A percentile compares a stretch with the other conserved stretches of the same genome.
Conservation (phyloP, 345 rosid species). For the Sapria himalayana region DNA sequence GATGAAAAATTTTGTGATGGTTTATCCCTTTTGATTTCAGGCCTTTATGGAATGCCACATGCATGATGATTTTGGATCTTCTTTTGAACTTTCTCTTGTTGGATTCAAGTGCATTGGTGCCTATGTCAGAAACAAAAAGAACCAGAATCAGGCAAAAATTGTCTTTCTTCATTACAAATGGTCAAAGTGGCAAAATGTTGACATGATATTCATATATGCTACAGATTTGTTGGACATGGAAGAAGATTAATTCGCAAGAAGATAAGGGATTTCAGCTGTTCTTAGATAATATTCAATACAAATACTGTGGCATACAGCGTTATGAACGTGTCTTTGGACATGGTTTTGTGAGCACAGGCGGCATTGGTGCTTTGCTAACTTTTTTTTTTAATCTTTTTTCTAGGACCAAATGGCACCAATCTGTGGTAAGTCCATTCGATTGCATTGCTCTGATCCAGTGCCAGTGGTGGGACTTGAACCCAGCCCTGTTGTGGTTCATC, state of each 20-base stretch:
- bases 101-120: slow-evolving; percentile 93
- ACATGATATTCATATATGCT: slow-evolving; percentile 7
- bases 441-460: too few relatives aligned
- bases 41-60: slow-evolving; percentile 55
- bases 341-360: slow-evolving; percentile 96
- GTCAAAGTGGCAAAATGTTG: slow-evolving; percentile 7
- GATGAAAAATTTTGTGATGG: not conserved
- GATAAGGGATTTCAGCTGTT: slow-evolving; percentile 90
- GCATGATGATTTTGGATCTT: slow-evolving; percentile 34
- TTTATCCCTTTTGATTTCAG: slow-evolving; percentile 17
- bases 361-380: slow-evolving; percentile 32
- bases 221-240: slow-evolving; percentile 97
- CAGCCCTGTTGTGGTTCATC: too few relatives aligned
- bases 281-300: slow-evolving; percentile 87
- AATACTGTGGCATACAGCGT: slow-evolving; percentile 58
- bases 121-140: slow-evolving; percentile 79
- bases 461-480: too few relatives aligned
- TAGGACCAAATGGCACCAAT: not conserved
- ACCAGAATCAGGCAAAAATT: slow-evolving; percentile 74
- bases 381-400: not conserved
- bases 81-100: slow-evolving; percentile 59
- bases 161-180: slow-evolving; percentile 3
- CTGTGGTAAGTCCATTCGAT: too few relatives aligned
- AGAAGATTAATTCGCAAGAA: slow-evolving; percentile 50
- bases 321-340: slow-evolving; percentile 86